Evolutionary conservation across 306 rosid species (phyloP), one percentile per base, ranked within the genome.

Genomic region (Hippophae rhamnoides): DNA sequence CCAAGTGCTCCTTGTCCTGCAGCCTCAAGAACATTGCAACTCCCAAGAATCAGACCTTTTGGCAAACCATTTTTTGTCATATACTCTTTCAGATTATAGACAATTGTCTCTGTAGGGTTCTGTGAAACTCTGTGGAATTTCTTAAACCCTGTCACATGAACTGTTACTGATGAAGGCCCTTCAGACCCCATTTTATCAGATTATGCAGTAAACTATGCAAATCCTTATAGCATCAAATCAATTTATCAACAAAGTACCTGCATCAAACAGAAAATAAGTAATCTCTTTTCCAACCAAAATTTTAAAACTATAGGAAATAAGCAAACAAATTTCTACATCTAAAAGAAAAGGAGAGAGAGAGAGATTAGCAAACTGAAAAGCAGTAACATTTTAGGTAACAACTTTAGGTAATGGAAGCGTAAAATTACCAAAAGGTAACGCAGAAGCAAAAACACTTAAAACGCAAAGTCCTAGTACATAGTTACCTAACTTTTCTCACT

Each of bases 121-220:
- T 85, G 95, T 0, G 93, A 84, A 81, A 92, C 96, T 65, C 98
- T 96, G 52, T 92, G 96, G 78, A 92, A 92, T 80, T 85, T 92
- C 88, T 85, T 87, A 72, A 92, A 92, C 56, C 98, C 98, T 7
- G 98, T 92, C 47, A 87, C 80, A 73, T 87, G 80, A 81, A 92
- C 73, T 47, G 84, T 83, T 43, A 85, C 81, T 10, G 86, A 66
- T 10, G 84, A 72, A 76, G 98, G 92, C 76, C 87, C 85, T 78
- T 92, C 98, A 42, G 98, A 92, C 65, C 98, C 98, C 98, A 87
- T 31, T 92, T 80, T 73, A 51, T 53, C 49, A 59, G 60, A 58
- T 71, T 73, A 52, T 58, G 67, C n/a, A 40, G 73, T 69, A 64
- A 47, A 56, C 38, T 7, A 75, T 64, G 58, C 13, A 55, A 46